Evolutionary conservation across 495 filamentous ascomycete species (phyloP).

Genomic region (Penicillium silybi): DNA sequence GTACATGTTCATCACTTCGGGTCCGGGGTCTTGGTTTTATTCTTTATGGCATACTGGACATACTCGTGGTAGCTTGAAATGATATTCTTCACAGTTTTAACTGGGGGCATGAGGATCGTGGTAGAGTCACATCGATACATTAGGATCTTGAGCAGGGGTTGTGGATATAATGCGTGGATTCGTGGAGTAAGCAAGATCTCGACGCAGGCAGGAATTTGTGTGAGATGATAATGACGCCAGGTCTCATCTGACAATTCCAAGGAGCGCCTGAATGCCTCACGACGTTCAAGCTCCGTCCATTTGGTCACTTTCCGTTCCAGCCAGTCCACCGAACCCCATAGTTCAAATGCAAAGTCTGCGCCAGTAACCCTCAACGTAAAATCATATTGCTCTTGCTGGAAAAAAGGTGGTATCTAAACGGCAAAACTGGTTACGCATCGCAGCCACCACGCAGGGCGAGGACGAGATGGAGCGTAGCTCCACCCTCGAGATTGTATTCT

Average conservation of each 20-base stretch:
- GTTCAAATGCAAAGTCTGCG: not conserved
- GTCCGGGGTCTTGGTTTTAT: not conserved
- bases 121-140: not conserved
- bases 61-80: not conserved
- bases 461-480: slow-evolving; percentile 91
- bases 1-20: not conserved
- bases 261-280: not conserved
- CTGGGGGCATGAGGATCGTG: not conserved
- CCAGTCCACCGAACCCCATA: not conserved
- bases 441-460: slow-evolving; percentile 82
- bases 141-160: not conserved
- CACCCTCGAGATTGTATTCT: slow-evolving; percentile 87
- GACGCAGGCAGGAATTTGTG: not conserved
- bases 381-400: slow-evolving; percentile 15
- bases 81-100: not conserved
- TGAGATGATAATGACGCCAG: not conserved
- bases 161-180: not conserved
- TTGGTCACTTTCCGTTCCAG: not conserved
- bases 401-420: slow-evolving; percentile 24
- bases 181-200: not conserved
- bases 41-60: not conserved
- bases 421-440: slow-evolving; percentile 12
- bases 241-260: not conserved
- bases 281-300: not conserved
- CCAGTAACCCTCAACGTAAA: not conserved